These are phyloP conservation scores for Garcia nutans DNA, from an alignment of 345 rosid genomes.

Conservation along the genomic window DNA sequence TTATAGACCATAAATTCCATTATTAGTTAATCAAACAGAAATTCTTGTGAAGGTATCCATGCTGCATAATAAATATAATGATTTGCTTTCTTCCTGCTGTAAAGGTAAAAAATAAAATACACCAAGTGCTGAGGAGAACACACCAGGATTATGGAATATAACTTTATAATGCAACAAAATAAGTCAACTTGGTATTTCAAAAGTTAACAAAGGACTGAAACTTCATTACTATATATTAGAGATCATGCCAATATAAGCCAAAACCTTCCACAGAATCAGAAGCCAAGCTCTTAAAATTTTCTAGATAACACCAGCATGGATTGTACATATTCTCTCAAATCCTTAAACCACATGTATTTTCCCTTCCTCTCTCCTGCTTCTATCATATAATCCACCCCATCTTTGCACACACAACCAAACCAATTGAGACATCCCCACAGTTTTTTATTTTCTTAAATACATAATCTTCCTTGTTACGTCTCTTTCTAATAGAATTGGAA, in stretches of 20 bases:
- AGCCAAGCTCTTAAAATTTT: background rate
- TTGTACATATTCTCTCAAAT: background rate
- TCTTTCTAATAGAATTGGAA: background rate
- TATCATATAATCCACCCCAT: background rate
- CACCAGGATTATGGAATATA: background rate
- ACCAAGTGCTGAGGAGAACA: background rate
- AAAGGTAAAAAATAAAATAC: background rate
- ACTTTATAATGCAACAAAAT: background rate
- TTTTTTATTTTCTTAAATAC: background rate
- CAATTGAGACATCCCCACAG: background rate
- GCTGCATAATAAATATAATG: background rate
- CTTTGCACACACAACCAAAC: background rate
- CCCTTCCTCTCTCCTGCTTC: background rate
- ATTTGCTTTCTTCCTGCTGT: background rate
- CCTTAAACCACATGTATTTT: background rate
- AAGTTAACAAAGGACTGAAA: background rate
- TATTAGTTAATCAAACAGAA: background rate
- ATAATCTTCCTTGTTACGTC: background rate
- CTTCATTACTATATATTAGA: background rate
- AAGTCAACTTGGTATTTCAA: background rate
- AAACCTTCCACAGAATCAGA: background rate
- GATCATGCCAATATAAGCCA: background rate
- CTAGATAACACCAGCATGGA: background rate
- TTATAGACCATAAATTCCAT: constrained; percentile 6
- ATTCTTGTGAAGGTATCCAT: background rate